A percentile compares a stretch with the other conserved stretches of the same genome.
Conservation (phyloP, 129 eudicot species). For the Flaveria linearis region DNA sequence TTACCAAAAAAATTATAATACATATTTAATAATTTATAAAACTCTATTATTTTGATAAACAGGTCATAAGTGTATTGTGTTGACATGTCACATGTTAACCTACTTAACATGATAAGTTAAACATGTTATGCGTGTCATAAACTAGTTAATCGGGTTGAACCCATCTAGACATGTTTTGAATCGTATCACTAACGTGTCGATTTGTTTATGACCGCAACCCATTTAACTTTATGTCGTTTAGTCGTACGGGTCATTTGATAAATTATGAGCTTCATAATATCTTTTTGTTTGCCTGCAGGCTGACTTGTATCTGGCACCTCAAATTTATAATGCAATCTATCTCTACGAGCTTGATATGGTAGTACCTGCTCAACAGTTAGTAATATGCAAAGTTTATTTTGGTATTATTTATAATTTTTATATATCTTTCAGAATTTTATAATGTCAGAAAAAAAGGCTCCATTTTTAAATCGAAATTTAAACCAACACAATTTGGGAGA, state of each 20-base stretch:
- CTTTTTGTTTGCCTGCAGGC: constrained; percentile 54
- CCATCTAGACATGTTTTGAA: too few species aligned
- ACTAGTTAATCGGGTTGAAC: too few species aligned
- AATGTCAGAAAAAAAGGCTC: not conserved
- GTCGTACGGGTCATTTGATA: not conserved
- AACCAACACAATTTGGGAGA: not conserved
- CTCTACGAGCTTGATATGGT: constrained; percentile 75
- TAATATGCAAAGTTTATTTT: not conserved
- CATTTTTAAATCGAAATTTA: not conserved
- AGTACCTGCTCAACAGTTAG: constrained; percentile 16
- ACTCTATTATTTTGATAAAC: too few species aligned
- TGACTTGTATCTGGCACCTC: constrained; percentile 83
- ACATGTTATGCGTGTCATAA: too few species aligned
- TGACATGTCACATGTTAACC: too few species aligned
- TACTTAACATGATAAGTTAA: too few species aligned
- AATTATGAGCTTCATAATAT: not conserved
- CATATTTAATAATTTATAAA: too few species aligned
- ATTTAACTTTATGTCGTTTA: too few species aligned
- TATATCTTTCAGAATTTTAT: not conserved
- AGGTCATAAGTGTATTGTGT: too few species aligned
- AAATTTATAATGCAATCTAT: constrained; percentile 59
- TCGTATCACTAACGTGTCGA: too few species aligned
- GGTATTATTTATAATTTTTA: not conserved
- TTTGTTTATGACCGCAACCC: too few species aligned
- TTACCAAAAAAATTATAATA: not conserved